Evolutionary conservation across 1,284 basidiomycete species (phyloP).

Genomic region (Athelia sp.): DNA sequence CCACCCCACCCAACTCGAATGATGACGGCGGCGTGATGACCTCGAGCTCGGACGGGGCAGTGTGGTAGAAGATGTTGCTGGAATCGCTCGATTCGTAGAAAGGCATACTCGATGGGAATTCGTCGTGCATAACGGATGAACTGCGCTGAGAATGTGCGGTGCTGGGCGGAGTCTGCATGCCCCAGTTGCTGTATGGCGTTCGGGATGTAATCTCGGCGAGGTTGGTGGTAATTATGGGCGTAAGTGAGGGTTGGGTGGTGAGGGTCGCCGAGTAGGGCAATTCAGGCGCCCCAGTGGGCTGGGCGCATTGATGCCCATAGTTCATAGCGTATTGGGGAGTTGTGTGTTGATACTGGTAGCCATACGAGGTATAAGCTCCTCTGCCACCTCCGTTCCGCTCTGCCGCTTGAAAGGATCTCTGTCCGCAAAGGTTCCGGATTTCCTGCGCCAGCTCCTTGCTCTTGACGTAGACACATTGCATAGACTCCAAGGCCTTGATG

Average conservation of each 20-base stretch:
- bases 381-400: not conserved
- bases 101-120: not conserved
- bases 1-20: too few species aligned
- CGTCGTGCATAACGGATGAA: not conserved
- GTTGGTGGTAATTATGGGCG: not conserved
- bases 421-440: slow-evolving; percentile 58
- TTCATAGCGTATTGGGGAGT: not conserved
- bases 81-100: not conserved
- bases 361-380: not conserved
- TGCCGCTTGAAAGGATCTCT: not conserved
- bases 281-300: not conserved
- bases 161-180: not conserved
- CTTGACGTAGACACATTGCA: slow-evolving; percentile 78
- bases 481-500: slow-evolving; percentile 66
- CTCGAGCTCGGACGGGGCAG: not conserved
- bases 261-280: not conserved
- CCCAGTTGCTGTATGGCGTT: not conserved
- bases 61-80: not conserved
- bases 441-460: slow-evolving; percentile 65
- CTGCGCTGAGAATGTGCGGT: not conserved
- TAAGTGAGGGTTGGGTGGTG: not conserved
- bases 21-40: too few species aligned
- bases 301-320: not conserved
- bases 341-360: not conserved
- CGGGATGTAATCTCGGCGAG: not conserved